Percentiles rank a stretch among this genome's conserved stretches.
These are phyloP conservation scores for Ceratocystis alfenasii DNA, from an alignment of 2,329 filamentous ascomycete genomes.

Conservation along the genomic window DNA sequence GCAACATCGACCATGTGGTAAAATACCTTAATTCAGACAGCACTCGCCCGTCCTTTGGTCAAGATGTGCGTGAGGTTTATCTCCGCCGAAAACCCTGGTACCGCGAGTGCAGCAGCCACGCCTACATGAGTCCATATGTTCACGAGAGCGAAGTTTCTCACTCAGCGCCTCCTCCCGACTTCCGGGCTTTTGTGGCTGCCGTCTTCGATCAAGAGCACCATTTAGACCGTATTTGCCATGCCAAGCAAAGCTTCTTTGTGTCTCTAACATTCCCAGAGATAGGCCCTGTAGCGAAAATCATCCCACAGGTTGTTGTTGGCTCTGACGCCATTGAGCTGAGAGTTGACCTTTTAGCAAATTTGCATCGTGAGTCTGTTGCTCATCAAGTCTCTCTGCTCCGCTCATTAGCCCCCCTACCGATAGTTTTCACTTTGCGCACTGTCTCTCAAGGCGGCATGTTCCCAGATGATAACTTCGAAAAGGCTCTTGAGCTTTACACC, in stretches of 20 bases:
- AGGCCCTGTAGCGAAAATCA: slow-evolving; percentile 46
- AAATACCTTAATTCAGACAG: slow-evolving; percentile 81
- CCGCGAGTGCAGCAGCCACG: slow-evolving; percentile 82
- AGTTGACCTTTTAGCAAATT: slow-evolving; percentile 78
- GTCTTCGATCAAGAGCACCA: slow-evolving; percentile 32
- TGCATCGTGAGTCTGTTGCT: slow-evolving; percentile 62
- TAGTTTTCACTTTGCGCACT: slow-evolving; percentile 88
- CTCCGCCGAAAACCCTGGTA: slow-evolving; percentile 80
- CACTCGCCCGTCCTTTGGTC: slow-evolving; percentile 80
- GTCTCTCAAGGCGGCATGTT: slow-evolving; percentile 78
- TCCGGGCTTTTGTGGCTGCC: slow-evolving; percentile 28
- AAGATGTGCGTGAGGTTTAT: slow-evolving; percentile 87
- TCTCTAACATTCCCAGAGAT: slow-evolving; percentile 76
- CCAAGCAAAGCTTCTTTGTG: slow-evolving; percentile 79
- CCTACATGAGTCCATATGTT: slow-evolving; percentile 65
- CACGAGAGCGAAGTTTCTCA: slow-evolving; percentile 16
- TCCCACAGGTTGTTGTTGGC: slow-evolving; percentile 66
- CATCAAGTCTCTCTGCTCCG: slow-evolving; percentile 73
- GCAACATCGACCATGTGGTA: slow-evolving; percentile 78
- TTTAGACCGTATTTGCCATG: slow-evolving; percentile 34
- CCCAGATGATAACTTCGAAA: slow-evolving; percentile 60
- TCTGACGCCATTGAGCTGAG: slow-evolving; percentile 88
- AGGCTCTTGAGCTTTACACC: slow-evolving; percentile 62
- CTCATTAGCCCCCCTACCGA: slow-evolving; percentile 57
- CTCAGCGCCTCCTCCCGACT: slow-evolving; percentile 20